Evolutionary conservation across 768 basidiomycete species (phyloP), one percentile per base, ranked within the genome.

Genomic region (Xanthoconium purpureum): DNA sequence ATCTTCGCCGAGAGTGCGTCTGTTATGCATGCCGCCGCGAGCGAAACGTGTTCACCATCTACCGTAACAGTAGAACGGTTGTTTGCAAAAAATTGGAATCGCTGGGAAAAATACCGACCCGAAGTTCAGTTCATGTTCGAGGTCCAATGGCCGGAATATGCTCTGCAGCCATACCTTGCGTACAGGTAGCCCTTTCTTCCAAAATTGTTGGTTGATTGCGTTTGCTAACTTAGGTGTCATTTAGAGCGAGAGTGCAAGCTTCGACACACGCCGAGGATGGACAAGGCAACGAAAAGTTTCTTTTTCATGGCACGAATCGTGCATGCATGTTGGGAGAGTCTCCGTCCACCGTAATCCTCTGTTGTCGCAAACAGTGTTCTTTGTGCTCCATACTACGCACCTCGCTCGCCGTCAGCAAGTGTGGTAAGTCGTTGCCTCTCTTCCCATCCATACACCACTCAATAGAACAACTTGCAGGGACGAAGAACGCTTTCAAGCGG

Each of bases 401-500:
- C 30, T 60, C 59, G 13, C 57, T 60, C 37, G 47, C 57, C 11
- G 59, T 60, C 38, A 55, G 47, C 44, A 55, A 60, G 15, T 55
- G 49, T 51, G 59, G 53, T 61, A 38, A 36, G 46, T 20, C 11
- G 35, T 43, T 24, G n/a, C n/a, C 8, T 1, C 18, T 6, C 30
- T n/a, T 28, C 30, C 14, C 35, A 4, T 11, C 29, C 6, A n/a
- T 47, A 43, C 14, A 11, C 28, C 28, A 35, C 59, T 60, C 24
- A 24, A 24, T 24, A 24, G 35, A 59, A 18, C 5, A 18, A 28
- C 10, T 40, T 24, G 32, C 47, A 52, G 59, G 60, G 29, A 61
- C 52, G 30, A 60, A 60, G 40, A 60, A 60, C 6, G 52, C 59
- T 14, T 61, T 61, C 29, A 61, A 61, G 46, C 59, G 59, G 60